phyloP scores from a whole-genome alignment of 768 basidiomycete genomes.

The Rhizopogon sp. region DNA sequence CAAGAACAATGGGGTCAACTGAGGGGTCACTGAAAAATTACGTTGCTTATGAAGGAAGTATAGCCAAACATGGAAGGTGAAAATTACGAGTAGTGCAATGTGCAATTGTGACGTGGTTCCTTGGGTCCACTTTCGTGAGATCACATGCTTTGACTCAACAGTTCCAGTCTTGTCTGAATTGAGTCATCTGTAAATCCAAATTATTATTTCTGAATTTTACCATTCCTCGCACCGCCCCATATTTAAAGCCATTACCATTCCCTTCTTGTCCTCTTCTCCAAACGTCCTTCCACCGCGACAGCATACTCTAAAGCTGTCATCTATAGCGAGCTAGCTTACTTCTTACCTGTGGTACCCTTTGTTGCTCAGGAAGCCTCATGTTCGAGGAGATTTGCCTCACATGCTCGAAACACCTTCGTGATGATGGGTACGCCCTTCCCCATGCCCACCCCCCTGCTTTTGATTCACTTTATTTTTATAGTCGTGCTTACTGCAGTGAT shows the following conservation, averaged over 20 bases:
- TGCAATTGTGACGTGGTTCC: constrained; percentile 2
- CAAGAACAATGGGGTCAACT: no score
- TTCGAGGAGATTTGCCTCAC: constrained; percentile 76
- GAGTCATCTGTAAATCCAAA: constrained; percentile 25
- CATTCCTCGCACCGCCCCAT: constrained; percentile 32
- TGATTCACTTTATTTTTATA: constrained; percentile 23
- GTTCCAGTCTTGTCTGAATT: constrained; percentile 23
- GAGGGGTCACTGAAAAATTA: not conserved
- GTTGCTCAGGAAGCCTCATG: constrained; percentile 37
- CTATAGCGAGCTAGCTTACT: not conserved
- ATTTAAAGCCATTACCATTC: constrained; percentile 23
- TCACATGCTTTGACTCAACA: constrained; percentile 4
- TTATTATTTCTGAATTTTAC: constrained; percentile 29
- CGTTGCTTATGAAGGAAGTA: not conserved
- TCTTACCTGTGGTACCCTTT: not conserved
- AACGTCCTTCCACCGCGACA: constrained; percentile 11
- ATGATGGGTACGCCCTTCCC: constrained; percentile 50
- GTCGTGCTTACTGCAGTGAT: constrained; percentile 67
- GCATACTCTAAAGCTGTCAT: not conserved
- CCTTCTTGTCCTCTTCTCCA: constrained; percentile 17
- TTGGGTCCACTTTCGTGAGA: not conserved
- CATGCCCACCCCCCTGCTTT: not conserved
- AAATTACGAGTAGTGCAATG: constrained; percentile 2
- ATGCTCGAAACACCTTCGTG: constrained; percentile 61
- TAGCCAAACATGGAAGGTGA: not conserved